Evolutionary conservation across 2,329 filamentous ascomycete genomes (phyloP).

Genomic region (Ceratocystis colombiana): DNA sequence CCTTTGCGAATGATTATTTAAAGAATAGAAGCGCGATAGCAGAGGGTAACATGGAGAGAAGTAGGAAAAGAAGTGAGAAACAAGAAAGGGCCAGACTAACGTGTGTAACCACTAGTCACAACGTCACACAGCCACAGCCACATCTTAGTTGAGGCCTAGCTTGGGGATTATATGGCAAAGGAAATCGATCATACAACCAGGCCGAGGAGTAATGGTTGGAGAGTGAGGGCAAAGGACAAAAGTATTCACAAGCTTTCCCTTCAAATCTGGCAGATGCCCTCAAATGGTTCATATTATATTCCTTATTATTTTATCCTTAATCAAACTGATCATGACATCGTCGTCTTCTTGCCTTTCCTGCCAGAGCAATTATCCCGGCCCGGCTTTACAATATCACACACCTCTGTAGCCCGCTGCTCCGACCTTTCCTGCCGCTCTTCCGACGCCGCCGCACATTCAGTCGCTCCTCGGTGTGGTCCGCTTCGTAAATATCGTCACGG

Average conservation of each 20-base stretch:
- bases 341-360: neutral
- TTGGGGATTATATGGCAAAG: too few species aligned
- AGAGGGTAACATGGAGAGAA: neutral
- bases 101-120: conserved; percentile 2
- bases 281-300: neutral
- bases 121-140: neutral
- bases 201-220: neutral
- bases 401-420: conserved; percentile 29
- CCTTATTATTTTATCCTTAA: neutral
- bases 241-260: too few species aligned
- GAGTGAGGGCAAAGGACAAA: neutral
- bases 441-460: conserved; percentile 33
- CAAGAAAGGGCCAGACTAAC: neutral
- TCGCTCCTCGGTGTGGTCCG: conserved; percentile 31
- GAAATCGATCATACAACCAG: too few species aligned
- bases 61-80: neutral
- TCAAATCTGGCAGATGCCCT: too few species aligned
- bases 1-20: neutral
- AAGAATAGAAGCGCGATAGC: too few species aligned
- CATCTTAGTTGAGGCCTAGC: too few species aligned
- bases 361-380: neutral
- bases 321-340: neutral
- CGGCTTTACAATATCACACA: conserved; percentile 28
- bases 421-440: conserved; percentile 30
- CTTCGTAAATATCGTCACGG: conserved; percentile 49